phyloP scores from a whole-genome alignment of 2,329 filamentous ascomycete species.

The Exophiala lecanii-corni region DNA sequence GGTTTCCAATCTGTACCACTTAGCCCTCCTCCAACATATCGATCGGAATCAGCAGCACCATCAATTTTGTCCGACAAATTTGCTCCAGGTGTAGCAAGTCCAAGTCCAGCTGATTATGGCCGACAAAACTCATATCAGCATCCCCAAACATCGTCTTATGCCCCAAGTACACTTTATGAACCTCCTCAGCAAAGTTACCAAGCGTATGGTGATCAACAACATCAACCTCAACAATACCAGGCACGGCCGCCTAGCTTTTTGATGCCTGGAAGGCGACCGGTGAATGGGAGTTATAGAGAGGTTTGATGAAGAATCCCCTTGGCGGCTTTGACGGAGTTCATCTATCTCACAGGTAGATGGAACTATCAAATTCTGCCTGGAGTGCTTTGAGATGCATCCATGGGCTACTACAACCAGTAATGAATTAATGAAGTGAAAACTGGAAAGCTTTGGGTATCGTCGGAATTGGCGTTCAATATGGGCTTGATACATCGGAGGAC shows the following conservation, averaged over 20 bases:
- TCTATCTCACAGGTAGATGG: too few relatives aligned
- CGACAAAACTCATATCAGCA: slow-evolving; percentile 25
- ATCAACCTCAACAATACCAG: slow-evolving; percentile 21
- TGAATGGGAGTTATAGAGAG: slow-evolving; percentile 33
- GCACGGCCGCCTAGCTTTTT: slow-evolving; percentile 38
- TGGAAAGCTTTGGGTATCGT: too few relatives aligned
- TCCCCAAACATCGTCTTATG: slow-evolving; percentile 13
- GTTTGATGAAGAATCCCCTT: slow-evolving; percentile 28
- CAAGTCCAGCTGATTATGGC: slow-evolving; percentile 15
- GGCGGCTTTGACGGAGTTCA: too few relatives aligned
- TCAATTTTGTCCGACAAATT: slow-evolving; percentile 15
- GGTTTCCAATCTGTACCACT: slow-evolving; percentile 18
- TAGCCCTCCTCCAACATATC: slow-evolving; percentile 18
- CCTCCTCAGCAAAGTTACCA: slow-evolving; percentile 12
- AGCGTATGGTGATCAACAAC: slow-evolving; percentile 9
- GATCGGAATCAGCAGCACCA: slow-evolving; percentile 12
- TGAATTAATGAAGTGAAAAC: too few relatives aligned
- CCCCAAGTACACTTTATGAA: slow-evolving; percentile 18
- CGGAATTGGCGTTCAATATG: too few relatives aligned
- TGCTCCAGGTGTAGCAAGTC: slow-evolving; percentile 7
- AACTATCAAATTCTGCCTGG: too few relatives aligned
- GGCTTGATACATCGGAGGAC: too few relatives aligned
- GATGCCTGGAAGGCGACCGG: slow-evolving; percentile 37
- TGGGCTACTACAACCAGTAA: too few relatives aligned
- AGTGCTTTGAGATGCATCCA: too few relatives aligned